Base-by-base conservation (phyloP, 768 basidiomycete species). In the Leccinellum rugosiceps region DNA sequence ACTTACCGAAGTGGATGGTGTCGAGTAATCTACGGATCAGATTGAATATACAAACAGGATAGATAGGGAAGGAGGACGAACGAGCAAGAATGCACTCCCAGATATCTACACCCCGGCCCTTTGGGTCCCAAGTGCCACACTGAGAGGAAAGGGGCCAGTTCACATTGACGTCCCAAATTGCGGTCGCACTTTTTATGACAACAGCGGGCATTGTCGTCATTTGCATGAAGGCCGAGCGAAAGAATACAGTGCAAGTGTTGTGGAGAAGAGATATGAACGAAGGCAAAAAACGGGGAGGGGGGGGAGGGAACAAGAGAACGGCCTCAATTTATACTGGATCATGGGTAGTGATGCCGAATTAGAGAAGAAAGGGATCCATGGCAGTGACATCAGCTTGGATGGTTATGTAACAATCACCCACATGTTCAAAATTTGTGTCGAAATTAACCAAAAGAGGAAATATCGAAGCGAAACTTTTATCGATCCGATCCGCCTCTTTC, bases 11-110 rank as follows among this genome's bases (percentile, higher is more conserved):
- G 84, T 85, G 48, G 78, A 77, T 0, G 78, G 76, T 6, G 80
- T 81, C 11, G 87, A 86, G 52, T 83, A 74, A 73, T 89, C 87
- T 88, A 55, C 50, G 53, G 52, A 50, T 58, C 51, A 46, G 9
- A 48, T 56, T 52, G 23, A 14, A 6, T n/a, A 34, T 56, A 46
- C 50, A 17, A 43, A 38, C 21, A 23, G 43, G 11, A 23, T 19
- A 35, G n/a, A 41, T 19, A 48, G 19, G n/a, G 44, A 54, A 31
- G 55, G 38, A 26, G 52, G 60, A 35, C 52, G 72, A 72, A 89
- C 88, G 88, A 63, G 82, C 80, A 70, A 77, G 72, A 53, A 88
- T 75, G 67, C 88, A 90, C 65, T 90, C 87, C 87, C 87, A 90
- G 54, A 90, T 80, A 55, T 88, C 85, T 43, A 90, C 88, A 26